These are phyloP conservation scores for Ensete glaucum DNA, from an alignment of 176 grass and related monocot genomes.

Conservation along the genomic window DNA sequence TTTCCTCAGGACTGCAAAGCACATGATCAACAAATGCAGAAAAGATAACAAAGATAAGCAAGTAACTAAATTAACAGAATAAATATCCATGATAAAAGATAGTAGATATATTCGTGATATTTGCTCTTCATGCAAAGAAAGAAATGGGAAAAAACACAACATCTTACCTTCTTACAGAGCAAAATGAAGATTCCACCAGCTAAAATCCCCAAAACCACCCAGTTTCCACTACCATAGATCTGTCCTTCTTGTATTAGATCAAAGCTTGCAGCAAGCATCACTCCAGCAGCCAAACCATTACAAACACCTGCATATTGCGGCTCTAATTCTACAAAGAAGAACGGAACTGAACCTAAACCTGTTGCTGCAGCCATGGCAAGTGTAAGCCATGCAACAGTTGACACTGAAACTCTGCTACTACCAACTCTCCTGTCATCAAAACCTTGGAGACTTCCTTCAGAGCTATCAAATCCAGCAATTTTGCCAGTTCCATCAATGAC, in stretches of 20 bases:
- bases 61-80: background rate
- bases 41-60: background rate
- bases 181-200: slow-evolving; percentile 80
- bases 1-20: background rate
- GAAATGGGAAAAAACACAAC: background rate
- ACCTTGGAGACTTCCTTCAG: slow-evolving; percentile 1
- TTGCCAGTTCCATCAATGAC: slow-evolving; percentile 42
- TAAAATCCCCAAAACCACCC: slow-evolving; percentile 86
- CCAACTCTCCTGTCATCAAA: background rate
- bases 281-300: slow-evolving; percentile 76
- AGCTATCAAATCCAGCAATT: slow-evolving; percentile 21
- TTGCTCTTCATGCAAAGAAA: background rate
- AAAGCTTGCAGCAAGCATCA: slow-evolving; percentile 93
- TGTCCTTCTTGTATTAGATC: slow-evolving; percentile 91
- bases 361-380: slow-evolving; percentile 88
- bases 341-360: slow-evolving; percentile 63
- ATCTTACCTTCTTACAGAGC: slow-evolving; percentile 93
- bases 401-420: slow-evolving; percentile 41
- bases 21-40: slow-evolving; percentile 1
- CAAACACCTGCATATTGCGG: slow-evolving; percentile 77
- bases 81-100: background rate
- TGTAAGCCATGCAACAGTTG: slow-evolving; percentile 77
- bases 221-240: slow-evolving; percentile 63
- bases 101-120: background rate
- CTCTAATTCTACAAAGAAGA: slow-evolving; percentile 92